Conservation (phyloP, 2,329 filamentous ascomycete species). For the Phialophora macrospora region DNA sequence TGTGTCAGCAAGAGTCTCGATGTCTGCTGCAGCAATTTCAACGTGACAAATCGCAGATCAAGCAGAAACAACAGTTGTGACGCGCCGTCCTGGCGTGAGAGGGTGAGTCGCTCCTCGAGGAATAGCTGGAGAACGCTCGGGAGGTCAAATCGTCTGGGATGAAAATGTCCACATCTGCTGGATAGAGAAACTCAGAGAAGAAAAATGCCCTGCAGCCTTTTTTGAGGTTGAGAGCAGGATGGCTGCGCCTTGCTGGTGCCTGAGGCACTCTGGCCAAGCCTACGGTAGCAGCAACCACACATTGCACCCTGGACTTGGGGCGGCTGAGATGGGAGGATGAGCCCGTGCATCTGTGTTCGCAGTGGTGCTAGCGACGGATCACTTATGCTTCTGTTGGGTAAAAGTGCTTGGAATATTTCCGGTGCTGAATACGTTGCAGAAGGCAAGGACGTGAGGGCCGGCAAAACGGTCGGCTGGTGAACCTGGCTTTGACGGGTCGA, state of each 20-base stretch:
- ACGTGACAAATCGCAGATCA: slow-evolving; percentile 5
- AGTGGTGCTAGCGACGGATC: neutral
- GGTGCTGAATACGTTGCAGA: neutral
- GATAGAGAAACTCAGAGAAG: slow-evolving; percentile 4
- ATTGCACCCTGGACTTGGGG: neutral
- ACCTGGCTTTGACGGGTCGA: neutral
- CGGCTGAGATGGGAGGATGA: neutral
- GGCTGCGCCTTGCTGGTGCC: slow-evolving; percentile 32
- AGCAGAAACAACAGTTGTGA: neutral
- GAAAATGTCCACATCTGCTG: neutral
- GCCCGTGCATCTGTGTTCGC: neutral
- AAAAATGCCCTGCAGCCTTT: neutral
- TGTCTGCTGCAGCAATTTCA: neutral
- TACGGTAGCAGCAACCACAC: neutral
- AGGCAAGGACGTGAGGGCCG: neutral
- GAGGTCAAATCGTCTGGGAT: neutral
- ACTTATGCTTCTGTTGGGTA: neutral
- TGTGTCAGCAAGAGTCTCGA: neutral
- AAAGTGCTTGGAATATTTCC: neutral
- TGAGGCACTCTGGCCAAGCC: slow-evolving; percentile 29
- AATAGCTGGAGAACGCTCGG: neutral
- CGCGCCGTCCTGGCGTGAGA: neutral
- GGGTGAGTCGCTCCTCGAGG: neutral
- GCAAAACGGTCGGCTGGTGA: neutral
- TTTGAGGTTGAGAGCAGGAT: slow-evolving; percentile 13